Evolutionary conservation across 345 rosid genomes (phyloP), one percentile per base, ranked within the genome.

Genomic region (Abelmoschus esculentus): DNA sequence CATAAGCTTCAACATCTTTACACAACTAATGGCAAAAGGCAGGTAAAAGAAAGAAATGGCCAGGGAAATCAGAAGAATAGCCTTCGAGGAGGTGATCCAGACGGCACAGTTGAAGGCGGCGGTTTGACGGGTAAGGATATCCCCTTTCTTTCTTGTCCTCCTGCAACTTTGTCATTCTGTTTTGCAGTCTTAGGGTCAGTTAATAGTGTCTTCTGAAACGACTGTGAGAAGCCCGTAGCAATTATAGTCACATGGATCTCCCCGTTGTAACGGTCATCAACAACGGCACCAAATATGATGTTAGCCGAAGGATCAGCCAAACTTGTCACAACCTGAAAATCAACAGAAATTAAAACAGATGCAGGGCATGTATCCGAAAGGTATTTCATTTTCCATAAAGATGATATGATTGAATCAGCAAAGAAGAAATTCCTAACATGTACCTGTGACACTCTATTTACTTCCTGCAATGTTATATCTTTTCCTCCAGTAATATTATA

Each of bases 231-330:
- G 9, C 97, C 98, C 0, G 99, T 95, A 5, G 99, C 97, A 1
- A 95, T 91, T 36, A 95, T 91, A 26, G 99, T 95, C 14, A 95
- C 99, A 10, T 93, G 97, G 76, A 93, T 85, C 90, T 93, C 95
- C 19, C 98, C 98, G 0, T 83, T 87, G 83, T 87, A 93, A 3
- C 98, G 96, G 55, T 91, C 97, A 47, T 93, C 98, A 56, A 93
- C 97, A 58, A 93, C 98, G 38, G 97, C 98, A 59, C 98, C 98
- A 75, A 93, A 93, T 79, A 91, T 95, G 76, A 95, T 95, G 87
- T 95, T 95, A 38, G 99, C 99, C 0, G 99, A 89, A 81, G 97
- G 96, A 73, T 95, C 99, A 0, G 99, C 96, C 78, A 95, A 85
- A 74, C 99, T 89, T 58, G 99, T 95, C 54, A 95, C 99, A 2